A percentile compares a stretch with the other conserved stretches of the same genome.
Conservation (phyloP, 192 early-diverging fungal genomes). For the Backusella psychrophila region DNA sequence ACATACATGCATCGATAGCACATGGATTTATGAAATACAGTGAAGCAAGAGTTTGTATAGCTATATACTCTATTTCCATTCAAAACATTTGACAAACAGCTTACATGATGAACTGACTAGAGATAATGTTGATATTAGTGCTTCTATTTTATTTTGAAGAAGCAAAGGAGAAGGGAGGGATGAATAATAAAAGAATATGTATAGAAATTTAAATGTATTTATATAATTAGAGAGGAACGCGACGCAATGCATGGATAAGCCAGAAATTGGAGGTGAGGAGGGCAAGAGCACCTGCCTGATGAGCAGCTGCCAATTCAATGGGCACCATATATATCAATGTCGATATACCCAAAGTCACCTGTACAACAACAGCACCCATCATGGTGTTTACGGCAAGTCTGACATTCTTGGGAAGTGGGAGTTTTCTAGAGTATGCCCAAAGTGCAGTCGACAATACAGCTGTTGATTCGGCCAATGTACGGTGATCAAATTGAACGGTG, state of each 20-base stretch:
- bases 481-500: conserved; percentile 94
- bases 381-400: conserved; percentile 71
- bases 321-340: conserved; percentile 95
- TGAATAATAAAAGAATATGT: neutral
- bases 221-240: conserved; percentile 37
- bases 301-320: conserved; percentile 86
- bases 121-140: neutral
- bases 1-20: neutral
- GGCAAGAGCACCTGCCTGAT: conserved; percentile 90
- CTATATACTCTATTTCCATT: neutral
- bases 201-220: neutral
- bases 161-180: no score
- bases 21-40: neutral
- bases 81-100: neutral
- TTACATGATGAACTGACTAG: no score
- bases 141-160: neutral
- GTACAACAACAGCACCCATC: conserved; percentile 70
- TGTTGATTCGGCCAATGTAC: conserved; percentile 86
- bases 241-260: conserved; percentile 69
- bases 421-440: conserved; percentile 69
- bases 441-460: conserved; percentile 66
- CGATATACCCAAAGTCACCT: conserved; percentile 88
- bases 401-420: conserved; percentile 68
- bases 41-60: no score
- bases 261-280: conserved; percentile 79